Percentiles rank a stretch among this genome's conserved stretches.
Conservation (phyloP, 371 early-diverging fungal species). For the Rhizopus sp. region DNA sequence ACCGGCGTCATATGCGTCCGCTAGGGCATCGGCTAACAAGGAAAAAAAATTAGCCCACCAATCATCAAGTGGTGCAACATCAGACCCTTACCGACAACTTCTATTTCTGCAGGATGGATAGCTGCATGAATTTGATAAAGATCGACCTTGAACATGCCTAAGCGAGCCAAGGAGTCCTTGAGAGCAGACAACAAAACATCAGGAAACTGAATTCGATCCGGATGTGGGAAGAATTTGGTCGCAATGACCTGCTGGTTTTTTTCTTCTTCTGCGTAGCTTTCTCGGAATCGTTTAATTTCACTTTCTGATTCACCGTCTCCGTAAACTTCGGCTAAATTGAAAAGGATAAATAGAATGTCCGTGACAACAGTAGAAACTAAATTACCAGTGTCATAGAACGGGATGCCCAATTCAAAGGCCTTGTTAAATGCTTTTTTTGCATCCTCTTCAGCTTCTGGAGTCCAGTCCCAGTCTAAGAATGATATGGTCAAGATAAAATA, state of each 20-base stretch:
- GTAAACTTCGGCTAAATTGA: conserved; percentile 56
- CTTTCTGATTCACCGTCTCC: conserved; percentile 59
- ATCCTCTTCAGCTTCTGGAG: conserved; percentile 36
- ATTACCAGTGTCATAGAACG: conserved; percentile 47
- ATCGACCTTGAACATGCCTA: conserved; percentile 60
- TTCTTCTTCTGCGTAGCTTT: conserved; percentile 25
- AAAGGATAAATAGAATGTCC: conserved; percentile 3
- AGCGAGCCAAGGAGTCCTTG: conserved; percentile 53
- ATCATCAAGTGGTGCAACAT: not conserved
- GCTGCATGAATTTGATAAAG: conserved; percentile 81
- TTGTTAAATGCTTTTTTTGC: conserved; percentile 44
- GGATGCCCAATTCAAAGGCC: conserved; percentile 31
- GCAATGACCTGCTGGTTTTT: conserved; percentile 42
- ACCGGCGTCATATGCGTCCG: conserved; percentile 56
- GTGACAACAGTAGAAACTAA: too few relatives aligned
- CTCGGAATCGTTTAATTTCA: conserved; percentile 40
- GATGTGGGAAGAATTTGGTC: conserved; percentile 54
- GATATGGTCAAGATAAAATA: not conserved
- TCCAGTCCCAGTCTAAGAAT: conserved; percentile 40
- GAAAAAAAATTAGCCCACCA: not conserved
- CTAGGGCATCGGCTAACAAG: conserved; percentile 43
- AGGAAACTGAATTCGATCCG: conserved; percentile 41
- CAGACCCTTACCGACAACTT: conserved; percentile 43
- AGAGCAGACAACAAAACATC: conserved; percentile 47
- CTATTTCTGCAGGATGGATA: conserved; percentile 49